phyloP scores from a whole-genome alignment of 2,329 filamentous ascomycete genomes.

The Hymenoscyphus fraxineus region DNA sequence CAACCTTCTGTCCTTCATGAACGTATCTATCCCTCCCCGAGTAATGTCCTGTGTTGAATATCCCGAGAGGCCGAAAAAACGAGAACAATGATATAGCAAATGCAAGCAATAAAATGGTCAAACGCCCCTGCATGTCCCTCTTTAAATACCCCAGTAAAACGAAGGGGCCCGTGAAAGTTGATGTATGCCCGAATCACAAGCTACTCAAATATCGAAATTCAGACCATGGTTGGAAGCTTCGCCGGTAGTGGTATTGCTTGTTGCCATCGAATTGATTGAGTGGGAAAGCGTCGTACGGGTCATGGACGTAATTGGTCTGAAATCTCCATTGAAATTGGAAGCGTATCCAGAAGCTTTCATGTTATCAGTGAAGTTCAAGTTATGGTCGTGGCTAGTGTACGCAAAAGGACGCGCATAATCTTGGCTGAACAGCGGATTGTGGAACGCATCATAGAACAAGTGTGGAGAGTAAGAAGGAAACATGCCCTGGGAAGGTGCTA shows the following conservation, averaged over 20 bases:
- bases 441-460: constrained; percentile 27
- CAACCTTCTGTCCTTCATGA: constrained; percentile 8
- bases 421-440: constrained; percentile 32
- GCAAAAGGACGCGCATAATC: constrained; percentile 22
- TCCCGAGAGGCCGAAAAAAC: background rate
- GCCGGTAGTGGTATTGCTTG: constrained; percentile 1
- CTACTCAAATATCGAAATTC: constrained; percentile 19
- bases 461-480: constrained; percentile 29
- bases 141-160: background rate
- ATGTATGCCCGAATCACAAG: background rate
- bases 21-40: constrained; percentile 4
- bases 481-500: constrained; percentile 13
- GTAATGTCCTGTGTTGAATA: constrained; percentile 4
- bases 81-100: constrained; percentile 7
- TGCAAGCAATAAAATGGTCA: constrained; percentile 6
- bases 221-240: constrained; percentile 10
- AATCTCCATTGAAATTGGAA: constrained; percentile 20
- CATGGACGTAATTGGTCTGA: constrained; percentile 19
- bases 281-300: constrained; percentile 11
- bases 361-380: constrained; percentile 15
- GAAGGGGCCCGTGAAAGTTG: background rate
- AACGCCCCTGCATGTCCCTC: constrained; percentile 3
- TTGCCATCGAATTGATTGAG: constrained; percentile 4
- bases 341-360: constrained; percentile 13
- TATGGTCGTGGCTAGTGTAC: constrained; percentile 14